Evolutionary conservation across 495 filamentous ascomycete genomes (phyloP).

Genomic region (Daldinia caldariorum): DNA sequence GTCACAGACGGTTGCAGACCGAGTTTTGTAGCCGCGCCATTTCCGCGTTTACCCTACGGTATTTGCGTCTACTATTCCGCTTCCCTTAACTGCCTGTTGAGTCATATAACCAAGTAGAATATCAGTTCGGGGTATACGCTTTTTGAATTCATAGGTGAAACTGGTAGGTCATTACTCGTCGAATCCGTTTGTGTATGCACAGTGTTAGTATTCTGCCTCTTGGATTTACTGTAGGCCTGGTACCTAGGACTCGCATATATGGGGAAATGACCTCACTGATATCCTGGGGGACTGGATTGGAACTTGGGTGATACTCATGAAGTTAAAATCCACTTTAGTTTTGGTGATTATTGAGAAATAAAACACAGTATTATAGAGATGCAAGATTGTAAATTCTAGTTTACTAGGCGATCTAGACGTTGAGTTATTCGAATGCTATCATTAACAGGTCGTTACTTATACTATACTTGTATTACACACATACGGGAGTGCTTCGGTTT

Average conservation of each 20-base stretch:
- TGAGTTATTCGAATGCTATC: background rate
- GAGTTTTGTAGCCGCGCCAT: background rate
- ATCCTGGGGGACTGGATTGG: background rate
- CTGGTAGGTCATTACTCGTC: background rate
- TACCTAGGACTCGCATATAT: background rate
- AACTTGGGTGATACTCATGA: background rate
- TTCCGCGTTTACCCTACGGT: slow-evolving; percentile 10
- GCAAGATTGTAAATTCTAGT: no score
- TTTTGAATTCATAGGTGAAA: background rate
- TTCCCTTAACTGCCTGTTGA: background rate
- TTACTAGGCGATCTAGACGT: no score
- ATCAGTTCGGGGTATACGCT: background rate
- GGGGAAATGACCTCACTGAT: background rate
- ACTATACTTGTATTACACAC: background rate
- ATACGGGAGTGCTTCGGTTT: background rate
- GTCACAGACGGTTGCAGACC: background rate
- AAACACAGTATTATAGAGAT: background rate
- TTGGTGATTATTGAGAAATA: background rate
- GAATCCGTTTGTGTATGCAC: background rate
- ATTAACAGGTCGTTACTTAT: background rate
- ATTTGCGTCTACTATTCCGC: background rate
- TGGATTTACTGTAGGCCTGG: background rate
- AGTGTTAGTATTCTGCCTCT: background rate
- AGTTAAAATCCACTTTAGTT: background rate
- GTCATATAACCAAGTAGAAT: background rate